A percentile compares a stretch with the other conserved stretches of the same genome.
Conservation (phyloP, 345 rosid species). For the Linum tenue region DNA sequence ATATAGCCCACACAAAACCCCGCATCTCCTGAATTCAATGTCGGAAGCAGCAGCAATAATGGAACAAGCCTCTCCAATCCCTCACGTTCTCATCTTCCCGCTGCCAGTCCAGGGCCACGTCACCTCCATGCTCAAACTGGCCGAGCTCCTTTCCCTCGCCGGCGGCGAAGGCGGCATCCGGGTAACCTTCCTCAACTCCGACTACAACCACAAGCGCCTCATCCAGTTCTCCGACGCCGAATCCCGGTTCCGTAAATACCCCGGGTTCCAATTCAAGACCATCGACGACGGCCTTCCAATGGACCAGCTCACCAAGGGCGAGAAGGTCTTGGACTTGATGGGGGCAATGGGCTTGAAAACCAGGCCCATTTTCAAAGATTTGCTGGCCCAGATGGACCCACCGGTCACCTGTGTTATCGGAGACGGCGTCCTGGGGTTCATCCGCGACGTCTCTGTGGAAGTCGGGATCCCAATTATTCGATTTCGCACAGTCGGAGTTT, state of each 20-base stretch:
- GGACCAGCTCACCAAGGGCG: conserved; percentile 19
- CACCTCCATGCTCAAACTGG: conserved; percentile 57
- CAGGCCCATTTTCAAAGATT: conserved; percentile 13
- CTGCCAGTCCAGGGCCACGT: conserved; percentile 59
- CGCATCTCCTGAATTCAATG: too few relatives aligned
- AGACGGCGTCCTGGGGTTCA: conserved; percentile 29
- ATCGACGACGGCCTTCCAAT: conserved; percentile 27
- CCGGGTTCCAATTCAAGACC: conserved; percentile 26
- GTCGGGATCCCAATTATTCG: conserved; percentile 21
- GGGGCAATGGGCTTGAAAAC: conserved; percentile 8
- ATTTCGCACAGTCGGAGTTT: conserved; percentile 31
- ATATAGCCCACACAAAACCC: too few relatives aligned
- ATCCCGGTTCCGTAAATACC: conserved; percentile 28
- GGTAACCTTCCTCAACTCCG: conserved; percentile 49
- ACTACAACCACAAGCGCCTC: conserved; percentile 23
- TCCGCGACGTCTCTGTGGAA: conserved; percentile 24
- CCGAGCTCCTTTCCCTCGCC: conserved; percentile 39
- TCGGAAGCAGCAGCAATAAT: background rate
- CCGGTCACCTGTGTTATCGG: conserved; percentile 29
- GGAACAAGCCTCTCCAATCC: background rate
- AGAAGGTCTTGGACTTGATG: conserved; percentile 13
- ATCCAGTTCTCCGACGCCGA: conserved; percentile 16
- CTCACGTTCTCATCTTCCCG: conserved; percentile 46
- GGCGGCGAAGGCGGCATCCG: conserved; percentile 21
- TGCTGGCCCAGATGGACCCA: conserved; percentile 9